Conservation (phyloP, 495 filamentous ascomycete species). For the Amorphotheca resinae region DNA sequence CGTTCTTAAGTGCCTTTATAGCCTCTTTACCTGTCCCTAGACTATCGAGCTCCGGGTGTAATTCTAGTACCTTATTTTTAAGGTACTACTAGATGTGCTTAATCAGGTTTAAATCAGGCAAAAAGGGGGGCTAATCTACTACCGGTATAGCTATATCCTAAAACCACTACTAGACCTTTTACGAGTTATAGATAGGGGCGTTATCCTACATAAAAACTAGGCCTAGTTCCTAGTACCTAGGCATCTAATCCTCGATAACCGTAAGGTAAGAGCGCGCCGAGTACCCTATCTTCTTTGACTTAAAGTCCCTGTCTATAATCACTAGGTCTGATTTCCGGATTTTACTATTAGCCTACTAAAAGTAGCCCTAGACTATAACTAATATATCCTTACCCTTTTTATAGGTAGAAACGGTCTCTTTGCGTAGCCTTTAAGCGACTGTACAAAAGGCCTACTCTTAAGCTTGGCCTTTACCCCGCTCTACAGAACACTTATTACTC, state of each 20-base stretch:
- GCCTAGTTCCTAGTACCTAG: not conserved
- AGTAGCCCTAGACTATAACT: conserved; percentile 18
- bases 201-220: conserved; percentile 13
- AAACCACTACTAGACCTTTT: conserved; percentile 9
- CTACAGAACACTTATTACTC: conserved; percentile 12
- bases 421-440: conserved; percentile 12
- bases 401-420: conserved; percentile 11
- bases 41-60: conserved; percentile 13
- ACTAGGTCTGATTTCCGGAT: conserved; percentile 2
- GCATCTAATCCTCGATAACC: conserved; percentile 4
- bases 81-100: conserved; percentile 14
- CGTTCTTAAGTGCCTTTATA: conserved; percentile 10
- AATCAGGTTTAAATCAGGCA: conserved; percentile 18
- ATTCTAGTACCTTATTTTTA: conserved; percentile 11
- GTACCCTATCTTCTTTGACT: conserved; percentile 15
- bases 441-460: conserved; percentile 10
- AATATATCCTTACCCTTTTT: conserved; percentile 16
- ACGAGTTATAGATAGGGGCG: conserved; percentile 5
- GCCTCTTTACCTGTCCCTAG: conserved; percentile 5
- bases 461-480: conserved; percentile 9
- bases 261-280: conserved; percentile 5
- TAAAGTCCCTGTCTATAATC: conserved; percentile 13
- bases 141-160: conserved; percentile 6
- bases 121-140: conserved; percentile 13
- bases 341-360: conserved; percentile 5